Conservation (phyloP, 208 protist species). For the Willaertia magna region DNA sequence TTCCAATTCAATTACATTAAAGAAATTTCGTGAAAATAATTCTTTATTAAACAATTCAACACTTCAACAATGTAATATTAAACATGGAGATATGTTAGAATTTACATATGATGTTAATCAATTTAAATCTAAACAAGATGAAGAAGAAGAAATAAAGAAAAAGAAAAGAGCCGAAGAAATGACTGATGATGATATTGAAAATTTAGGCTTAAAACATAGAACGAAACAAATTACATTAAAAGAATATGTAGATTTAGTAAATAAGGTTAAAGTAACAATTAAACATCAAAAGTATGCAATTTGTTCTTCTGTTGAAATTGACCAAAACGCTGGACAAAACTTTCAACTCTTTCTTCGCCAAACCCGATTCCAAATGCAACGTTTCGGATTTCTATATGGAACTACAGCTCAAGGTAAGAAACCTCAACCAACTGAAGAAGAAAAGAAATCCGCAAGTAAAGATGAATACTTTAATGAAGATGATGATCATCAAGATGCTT, state of each 20-base stretch:
- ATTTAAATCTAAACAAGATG: background rate
- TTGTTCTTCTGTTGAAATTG: background rate
- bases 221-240: background rate
- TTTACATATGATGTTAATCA: background rate
- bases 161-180: background rate
- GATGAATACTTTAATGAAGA: background rate
- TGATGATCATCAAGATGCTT: background rate
- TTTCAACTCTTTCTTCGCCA: background rate
- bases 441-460: background rate
- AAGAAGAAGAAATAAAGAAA: background rate
- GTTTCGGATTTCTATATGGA: background rate
- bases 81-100: background rate
- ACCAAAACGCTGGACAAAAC: background rate
- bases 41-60: background rate
- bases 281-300: background rate
- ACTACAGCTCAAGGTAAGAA: background rate
- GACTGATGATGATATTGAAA: background rate
- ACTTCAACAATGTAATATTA: background rate
- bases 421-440: background rate
- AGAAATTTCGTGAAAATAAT: background rate
- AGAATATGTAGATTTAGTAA: background rate
- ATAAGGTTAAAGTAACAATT: background rate
- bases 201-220: background rate
- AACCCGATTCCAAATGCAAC: background rate
- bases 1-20: background rate